phyloP scores from a whole-genome alignment of 1,139 yeast species.

The Diutina mesorugosa region DNA sequence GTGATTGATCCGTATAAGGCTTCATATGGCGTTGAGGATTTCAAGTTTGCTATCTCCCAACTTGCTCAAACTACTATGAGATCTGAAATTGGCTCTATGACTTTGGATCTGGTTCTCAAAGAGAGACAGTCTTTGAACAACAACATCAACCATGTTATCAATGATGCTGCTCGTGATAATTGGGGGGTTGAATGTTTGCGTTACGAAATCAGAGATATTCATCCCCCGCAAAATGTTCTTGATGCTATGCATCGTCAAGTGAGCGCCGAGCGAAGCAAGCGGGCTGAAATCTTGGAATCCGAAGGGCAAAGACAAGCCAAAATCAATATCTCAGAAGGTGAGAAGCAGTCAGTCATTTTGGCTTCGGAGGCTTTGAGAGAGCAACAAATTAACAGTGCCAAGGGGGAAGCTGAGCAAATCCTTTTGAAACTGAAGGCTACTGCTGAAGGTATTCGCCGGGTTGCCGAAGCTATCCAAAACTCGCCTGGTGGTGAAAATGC shows the following conservation, averaged over 20 bases:
- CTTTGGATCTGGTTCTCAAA: slow-evolving; percentile 63
- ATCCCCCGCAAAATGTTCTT: slow-evolving; percentile 77
- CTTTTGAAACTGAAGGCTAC: slow-evolving; percentile 63
- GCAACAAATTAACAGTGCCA: slow-evolving; percentile 39
- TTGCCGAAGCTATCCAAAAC: slow-evolving; percentile 55
- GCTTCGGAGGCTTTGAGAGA: slow-evolving; percentile 49
- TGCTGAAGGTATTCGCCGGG: slow-evolving; percentile 51
- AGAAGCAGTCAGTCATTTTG: slow-evolving; percentile 52
- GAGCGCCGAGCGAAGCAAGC: slow-evolving; percentile 71
- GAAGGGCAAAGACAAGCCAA: slow-evolving; percentile 74
- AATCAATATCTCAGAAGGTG: slow-evolving; percentile 68
- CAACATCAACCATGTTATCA: slow-evolving; percentile 67
- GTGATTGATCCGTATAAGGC: slow-evolving; percentile 79
- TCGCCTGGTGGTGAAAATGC: slow-evolving; percentile 70
- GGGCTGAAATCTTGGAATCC: slow-evolving; percentile 78
- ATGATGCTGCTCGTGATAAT: slow-evolving; percentile 65
- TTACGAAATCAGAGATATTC: slow-evolving; percentile 80
- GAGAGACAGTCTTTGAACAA: slow-evolving; percentile 64
- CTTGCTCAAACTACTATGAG: slow-evolving; percentile 88
- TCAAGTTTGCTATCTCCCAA: slow-evolving; percentile 74
- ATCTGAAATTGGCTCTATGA: slow-evolving; percentile 73
- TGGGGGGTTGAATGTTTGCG: slow-evolving; percentile 85
- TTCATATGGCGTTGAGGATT: slow-evolving; percentile 80
- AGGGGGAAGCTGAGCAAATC: slow-evolving; percentile 61
- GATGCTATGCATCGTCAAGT: slow-evolving; percentile 91